A percentile compares a stretch with the other conserved stretches of the same genome.
Evolutionary conservation across 805 yeast species (phyloP).

Genomic region (Kuraishia piskuri): DNA sequence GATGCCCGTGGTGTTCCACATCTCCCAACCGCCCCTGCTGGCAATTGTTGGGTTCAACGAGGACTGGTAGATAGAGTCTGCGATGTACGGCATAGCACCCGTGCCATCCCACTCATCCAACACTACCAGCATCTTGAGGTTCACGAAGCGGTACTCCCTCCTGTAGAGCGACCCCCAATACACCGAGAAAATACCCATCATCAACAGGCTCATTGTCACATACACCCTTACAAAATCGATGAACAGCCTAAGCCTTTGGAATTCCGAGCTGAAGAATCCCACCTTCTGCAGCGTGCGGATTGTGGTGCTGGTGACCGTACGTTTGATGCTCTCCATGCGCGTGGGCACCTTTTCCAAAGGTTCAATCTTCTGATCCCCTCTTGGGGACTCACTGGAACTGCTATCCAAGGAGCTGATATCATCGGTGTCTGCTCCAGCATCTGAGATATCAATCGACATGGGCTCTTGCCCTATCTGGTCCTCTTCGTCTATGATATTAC

Average conservation of each 20-base stretch:
- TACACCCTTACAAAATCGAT: conserved; percentile 1
- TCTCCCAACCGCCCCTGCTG: conserved; percentile 22
- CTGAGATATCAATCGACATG: neutral
- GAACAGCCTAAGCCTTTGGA: neutral
- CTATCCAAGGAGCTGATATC: neutral
- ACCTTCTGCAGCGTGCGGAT: neutral
- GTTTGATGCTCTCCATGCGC: neutral
- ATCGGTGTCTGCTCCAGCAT: neutral
- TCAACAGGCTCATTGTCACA: conserved; percentile 23
- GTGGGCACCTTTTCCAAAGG: neutral
- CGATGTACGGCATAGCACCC: conserved; percentile 15
- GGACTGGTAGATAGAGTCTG: conserved; percentile 11
- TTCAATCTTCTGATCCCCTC: neutral
- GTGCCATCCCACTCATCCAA: conserved; percentile 22
- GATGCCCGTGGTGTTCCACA: conserved; percentile 21
- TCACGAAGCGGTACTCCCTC: conserved; percentile 19
- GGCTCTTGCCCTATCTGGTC: neutral
- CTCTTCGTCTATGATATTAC: neutral
- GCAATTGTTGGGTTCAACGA: conserved; percentile 6
- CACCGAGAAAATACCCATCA: conserved; percentile 31
- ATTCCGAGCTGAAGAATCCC: conserved; percentile 4
- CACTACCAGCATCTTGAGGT: conserved; percentile 30
- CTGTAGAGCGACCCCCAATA: conserved; percentile 41
- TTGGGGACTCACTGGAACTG: neutral
- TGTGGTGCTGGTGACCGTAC: neutral